These are phyloP conservation scores for Diplosphaera chodatii DNA, from an alignment of 139 green algal species.

Conservation along the genomic window DNA sequence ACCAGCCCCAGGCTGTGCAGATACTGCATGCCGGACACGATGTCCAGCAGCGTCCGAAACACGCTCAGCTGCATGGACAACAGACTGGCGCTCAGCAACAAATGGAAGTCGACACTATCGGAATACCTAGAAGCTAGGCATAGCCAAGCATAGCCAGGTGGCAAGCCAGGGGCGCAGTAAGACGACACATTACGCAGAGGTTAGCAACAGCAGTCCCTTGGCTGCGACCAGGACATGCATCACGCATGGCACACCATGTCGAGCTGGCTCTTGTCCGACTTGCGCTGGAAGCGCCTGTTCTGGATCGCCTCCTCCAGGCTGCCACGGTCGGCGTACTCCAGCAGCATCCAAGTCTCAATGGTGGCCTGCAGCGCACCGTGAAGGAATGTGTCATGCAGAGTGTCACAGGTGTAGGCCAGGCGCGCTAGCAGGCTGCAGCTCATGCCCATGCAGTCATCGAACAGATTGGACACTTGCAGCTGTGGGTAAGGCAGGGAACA, in stretches of 20 bases:
- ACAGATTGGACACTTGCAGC: no score
- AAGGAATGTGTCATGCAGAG: no score
- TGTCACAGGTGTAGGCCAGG: no score
- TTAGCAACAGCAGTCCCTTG: no score
- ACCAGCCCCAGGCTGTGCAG: conserved; percentile 43
- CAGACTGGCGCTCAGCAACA: neutral
- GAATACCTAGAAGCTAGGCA: no score
- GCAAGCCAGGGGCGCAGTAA: no score
- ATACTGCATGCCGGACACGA: conserved; percentile 25
- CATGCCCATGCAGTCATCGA: no score
- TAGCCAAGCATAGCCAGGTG: no score
- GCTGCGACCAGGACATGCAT: neutral
- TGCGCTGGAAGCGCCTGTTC: neutral
- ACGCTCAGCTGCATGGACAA: neutral
- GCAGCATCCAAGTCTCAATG: conserved; percentile 17
- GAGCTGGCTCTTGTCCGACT: conserved; percentile 4
- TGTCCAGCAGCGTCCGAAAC: conserved; percentile 14
- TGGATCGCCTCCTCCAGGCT: conserved; percentile 1
- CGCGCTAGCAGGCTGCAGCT: no score
- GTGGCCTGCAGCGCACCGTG: neutral
- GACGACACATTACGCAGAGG: no score
- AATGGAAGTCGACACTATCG: no score
- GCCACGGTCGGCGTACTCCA: conserved; percentile 12
- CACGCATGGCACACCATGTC: conserved; percentile 16
- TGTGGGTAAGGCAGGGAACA: no score